Conservation (phyloP, 768 basidiomycete species). For the Termitomyces sp. region DNA sequence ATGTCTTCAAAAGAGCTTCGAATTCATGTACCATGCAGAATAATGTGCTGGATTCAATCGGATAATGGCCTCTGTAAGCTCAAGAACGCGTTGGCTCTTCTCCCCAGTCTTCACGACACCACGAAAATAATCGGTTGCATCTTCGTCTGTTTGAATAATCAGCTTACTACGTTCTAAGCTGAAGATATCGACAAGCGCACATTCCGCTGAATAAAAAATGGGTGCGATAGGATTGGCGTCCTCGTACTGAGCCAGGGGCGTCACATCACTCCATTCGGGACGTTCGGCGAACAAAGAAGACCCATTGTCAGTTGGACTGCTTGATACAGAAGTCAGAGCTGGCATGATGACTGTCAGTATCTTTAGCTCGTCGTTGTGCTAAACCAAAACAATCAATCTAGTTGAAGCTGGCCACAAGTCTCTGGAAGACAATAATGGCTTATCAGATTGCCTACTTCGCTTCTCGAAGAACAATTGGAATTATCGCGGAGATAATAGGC, state of each 20-base stretch:
- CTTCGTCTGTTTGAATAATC: conserved; percentile 56
- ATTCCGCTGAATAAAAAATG: conserved; percentile 87
- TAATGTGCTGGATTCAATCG: conserved; percentile 94
- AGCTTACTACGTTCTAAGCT: background rate
- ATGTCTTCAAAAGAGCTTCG: background rate
- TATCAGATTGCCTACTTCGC: background rate
- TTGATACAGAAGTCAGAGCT: conserved; percentile 4
- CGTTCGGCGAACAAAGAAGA: conserved; percentile 49
- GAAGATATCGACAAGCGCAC: conserved; percentile 39
- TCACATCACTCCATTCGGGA: conserved; percentile 76
- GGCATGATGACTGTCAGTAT: conserved; percentile 5
- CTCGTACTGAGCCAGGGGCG: conserved; percentile 79
- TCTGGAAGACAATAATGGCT: conserved; percentile 6
- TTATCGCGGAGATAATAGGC: background rate
- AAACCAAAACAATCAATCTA: background rate
- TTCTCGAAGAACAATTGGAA: background rate
- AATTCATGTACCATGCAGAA: conserved; percentile 75
- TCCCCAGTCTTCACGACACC: conserved; percentile 75
- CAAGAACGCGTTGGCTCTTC: conserved; percentile 73
- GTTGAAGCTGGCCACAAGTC: background rate
- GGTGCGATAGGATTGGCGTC: conserved; percentile 75
- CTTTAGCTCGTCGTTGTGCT: background rate
- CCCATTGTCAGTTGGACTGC: conserved; percentile 5
- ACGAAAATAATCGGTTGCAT: conserved; percentile 90
- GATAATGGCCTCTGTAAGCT: conserved; percentile 86